Conservation (phyloP, 192 early-diverging fungal genomes). For the Coemansia aciculifera region DNA sequence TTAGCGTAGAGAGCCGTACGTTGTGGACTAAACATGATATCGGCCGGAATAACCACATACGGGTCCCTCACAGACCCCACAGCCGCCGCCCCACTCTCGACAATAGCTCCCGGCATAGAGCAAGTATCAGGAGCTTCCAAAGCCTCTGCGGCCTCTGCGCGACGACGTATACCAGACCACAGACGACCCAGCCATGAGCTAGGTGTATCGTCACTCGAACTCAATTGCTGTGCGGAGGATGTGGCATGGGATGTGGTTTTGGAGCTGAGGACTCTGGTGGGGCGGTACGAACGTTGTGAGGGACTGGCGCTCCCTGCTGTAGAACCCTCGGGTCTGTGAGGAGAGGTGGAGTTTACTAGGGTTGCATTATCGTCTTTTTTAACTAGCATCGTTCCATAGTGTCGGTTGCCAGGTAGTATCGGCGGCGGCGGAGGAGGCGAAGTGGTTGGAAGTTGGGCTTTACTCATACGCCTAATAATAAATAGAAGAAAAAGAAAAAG, state of each 20-base stretch:
- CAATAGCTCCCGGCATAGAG: background rate
- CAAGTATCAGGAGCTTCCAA: background rate
- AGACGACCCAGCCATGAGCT: constrained; percentile 29
- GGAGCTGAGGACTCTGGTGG: background rate
- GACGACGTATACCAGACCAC: constrained; percentile 21
- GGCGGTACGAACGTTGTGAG: background rate
- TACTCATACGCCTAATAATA: constrained; percentile 10
- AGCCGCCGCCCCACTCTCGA: constrained; percentile 28
- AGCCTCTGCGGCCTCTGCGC: constrained; percentile 7
- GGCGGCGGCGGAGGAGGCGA: background rate
- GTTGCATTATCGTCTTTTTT: constrained; percentile 21
- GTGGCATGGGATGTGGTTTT: background rate
- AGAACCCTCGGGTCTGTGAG: background rate
- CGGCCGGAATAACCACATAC: constrained; percentile 34
- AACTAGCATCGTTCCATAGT: background rate
- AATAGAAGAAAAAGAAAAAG: background rate
- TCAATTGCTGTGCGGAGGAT: background rate
- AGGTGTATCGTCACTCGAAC: background rate
- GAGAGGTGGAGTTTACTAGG: background rate
- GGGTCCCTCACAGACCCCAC: constrained; percentile 31
- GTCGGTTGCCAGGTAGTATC: background rate
- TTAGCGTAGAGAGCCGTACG: constrained; percentile 31
- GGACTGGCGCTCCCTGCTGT: background rate
- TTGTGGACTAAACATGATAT: constrained; percentile 43
- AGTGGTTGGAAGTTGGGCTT: background rate